Evolutionary conservation across 306 rosid genomes (phyloP), one percentile per base, ranked within the genome.

Genomic region (Citrullus amarus): DNA sequence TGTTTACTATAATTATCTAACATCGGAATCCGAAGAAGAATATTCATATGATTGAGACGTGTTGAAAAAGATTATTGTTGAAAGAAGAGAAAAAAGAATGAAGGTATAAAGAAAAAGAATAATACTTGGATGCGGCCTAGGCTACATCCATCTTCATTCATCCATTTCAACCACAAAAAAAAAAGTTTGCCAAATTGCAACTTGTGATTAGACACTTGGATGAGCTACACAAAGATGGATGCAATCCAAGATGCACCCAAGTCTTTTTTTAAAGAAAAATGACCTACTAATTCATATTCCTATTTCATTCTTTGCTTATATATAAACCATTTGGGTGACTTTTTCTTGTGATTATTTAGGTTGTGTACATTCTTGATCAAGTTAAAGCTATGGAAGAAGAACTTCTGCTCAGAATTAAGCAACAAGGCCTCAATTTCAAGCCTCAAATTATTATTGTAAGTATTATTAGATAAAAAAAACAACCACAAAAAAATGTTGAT

Each of bases 331-430:
- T 25, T 62, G 12, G 25, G 15, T 43, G 10, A 12, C 10, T 56
- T 9, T 9, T 25, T 51, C 16, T 43, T 15, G 8, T 41, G 20
- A 18, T 9, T 15, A 6, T 25, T 58, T 82, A 93, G 98, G 91
- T 93, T 4, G 98, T 94, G 70, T 94, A 94, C 82, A 94, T 94
- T 85, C 80, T 94, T 76, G 98, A 94, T 84, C 97, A 94, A 90
- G 98, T 94, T 30, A 88, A 84, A 78, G 97, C 98, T 75, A 61
- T 94, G 54, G 98, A 94, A 74, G 97, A 81, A 55, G 98, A 94
- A 83, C 46, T 94, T 80, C 86, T 92, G 9, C 63, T 79, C 13
- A 89, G 96, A 87, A 84, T 89, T 66, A 92, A 88, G 87, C 88
- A 86, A 68, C 96, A 92, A 78, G 98, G 98, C 28, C 87, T 92